Evolutionary conservation across 2,329 filamentous ascomycete genomes (phyloP).

Genomic region (Calonectria ilicicola): DNA sequence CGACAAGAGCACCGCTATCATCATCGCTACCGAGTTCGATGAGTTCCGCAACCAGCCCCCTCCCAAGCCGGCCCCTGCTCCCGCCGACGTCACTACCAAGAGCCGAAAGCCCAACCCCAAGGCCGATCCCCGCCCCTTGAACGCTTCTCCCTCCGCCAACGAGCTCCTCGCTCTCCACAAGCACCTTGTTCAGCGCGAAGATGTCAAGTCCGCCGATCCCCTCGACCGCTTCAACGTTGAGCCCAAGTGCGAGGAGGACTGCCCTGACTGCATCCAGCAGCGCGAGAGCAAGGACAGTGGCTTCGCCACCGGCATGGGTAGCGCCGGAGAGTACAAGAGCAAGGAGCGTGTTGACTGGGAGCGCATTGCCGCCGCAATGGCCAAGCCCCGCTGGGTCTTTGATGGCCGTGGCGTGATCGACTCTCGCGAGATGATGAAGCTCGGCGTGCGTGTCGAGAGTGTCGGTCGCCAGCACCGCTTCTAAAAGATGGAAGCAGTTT

Average conservation of each 20-base stretch:
- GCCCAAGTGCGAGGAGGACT: slow-evolving; percentile 58
- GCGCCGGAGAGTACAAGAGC: slow-evolving; percentile 57
- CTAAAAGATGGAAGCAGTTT: slow-evolving; percentile 37
- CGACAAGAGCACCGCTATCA: slow-evolving; percentile 59
- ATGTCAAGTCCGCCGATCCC: slow-evolving; percentile 54
- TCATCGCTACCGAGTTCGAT: slow-evolving; percentile 69
- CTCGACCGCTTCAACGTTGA: slow-evolving; percentile 58
- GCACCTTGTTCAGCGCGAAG: slow-evolving; percentile 53
- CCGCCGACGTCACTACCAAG: slow-evolving; percentile 43
- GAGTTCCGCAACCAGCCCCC: slow-evolving; percentile 62
- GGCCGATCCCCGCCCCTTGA: slow-evolving; percentile 61
- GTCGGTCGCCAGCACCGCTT: slow-evolving; percentile 62
- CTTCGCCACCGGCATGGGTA: slow-evolving; percentile 56
- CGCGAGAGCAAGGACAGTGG: slow-evolving; percentile 52
- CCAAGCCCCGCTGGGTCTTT: slow-evolving; percentile 67
- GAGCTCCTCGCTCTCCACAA: slow-evolving; percentile 63
- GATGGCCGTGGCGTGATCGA: slow-evolving; percentile 68
- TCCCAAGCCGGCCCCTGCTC: slow-evolving; percentile 44
- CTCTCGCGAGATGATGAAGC: slow-evolving; percentile 58
- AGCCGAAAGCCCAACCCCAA: slow-evolving; percentile 54
- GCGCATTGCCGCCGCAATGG: slow-evolving; percentile 61
- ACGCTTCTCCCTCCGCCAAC: slow-evolving; percentile 52
- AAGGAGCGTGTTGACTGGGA: slow-evolving; percentile 65
- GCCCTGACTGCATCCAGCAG: slow-evolving; percentile 63
- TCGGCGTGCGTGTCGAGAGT: slow-evolving; percentile 65